Conservation (phyloP, 768 basidiomycete genomes). For the Hygrophoropsis aurantiaca region DNA sequence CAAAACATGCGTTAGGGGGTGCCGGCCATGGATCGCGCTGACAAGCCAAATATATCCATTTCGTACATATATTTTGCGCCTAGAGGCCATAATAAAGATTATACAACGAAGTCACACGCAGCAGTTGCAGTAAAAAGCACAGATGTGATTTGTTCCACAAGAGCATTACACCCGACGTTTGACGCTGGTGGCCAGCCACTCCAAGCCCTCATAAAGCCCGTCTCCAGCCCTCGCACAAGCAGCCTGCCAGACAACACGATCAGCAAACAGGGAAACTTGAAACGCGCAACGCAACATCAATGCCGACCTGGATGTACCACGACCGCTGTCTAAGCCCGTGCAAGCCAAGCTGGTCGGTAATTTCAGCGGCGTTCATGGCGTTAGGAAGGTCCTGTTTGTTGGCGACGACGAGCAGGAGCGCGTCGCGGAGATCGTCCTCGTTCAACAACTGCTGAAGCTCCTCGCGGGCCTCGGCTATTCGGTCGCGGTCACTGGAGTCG, state of each 20-base stretch:
- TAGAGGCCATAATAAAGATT: too few relatives aligned
- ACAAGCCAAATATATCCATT: too few relatives aligned
- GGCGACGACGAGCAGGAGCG: slow-evolving; percentile 34
- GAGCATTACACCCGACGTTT: slow-evolving; percentile 14
- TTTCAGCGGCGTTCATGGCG: slow-evolving; percentile 46
- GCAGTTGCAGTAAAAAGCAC: too few relatives aligned
- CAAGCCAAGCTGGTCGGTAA: slow-evolving; percentile 18
- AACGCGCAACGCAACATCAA: background rate
- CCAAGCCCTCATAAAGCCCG: slow-evolving; percentile 46
- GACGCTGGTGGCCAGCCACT: too few relatives aligned
- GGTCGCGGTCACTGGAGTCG: slow-evolving; percentile 51
- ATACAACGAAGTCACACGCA: too few relatives aligned
- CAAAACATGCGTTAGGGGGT: too few relatives aligned
- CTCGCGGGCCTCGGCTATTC: slow-evolving; percentile 52
- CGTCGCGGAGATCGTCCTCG: slow-evolving; percentile 29
- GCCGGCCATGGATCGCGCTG: too few relatives aligned
- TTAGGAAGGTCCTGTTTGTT: slow-evolving; percentile 64
- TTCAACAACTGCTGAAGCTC: slow-evolving; percentile 44
- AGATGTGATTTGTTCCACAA: too few relatives aligned
- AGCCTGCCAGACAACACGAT: slow-evolving; percentile 25
- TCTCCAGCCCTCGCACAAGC: slow-evolving; percentile 53
- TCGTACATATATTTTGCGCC: too few relatives aligned
- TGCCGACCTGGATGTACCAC: background rate
- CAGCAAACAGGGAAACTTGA: too few relatives aligned
- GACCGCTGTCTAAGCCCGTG: slow-evolving; percentile 11